phyloP scores from a whole-genome alignment of 2,329 filamentous ascomycete species.

The Aspergillus arachidicola region DNA sequence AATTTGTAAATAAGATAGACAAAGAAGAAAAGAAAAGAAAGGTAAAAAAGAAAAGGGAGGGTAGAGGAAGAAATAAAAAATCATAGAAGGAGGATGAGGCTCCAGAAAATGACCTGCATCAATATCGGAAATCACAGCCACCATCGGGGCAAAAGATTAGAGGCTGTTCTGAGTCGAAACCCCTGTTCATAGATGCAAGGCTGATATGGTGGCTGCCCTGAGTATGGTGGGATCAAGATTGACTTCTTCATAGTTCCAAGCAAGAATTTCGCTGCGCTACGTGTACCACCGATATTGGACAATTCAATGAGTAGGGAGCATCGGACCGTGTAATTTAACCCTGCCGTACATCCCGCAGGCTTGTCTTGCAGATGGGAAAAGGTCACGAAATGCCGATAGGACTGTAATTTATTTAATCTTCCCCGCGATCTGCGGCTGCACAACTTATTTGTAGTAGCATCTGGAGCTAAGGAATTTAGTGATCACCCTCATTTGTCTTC shows the following conservation, averaged over 20 bases:
- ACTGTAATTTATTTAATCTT: neutral
- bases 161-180: neutral
- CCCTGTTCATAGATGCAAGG: neutral
- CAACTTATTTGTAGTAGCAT: neutral
- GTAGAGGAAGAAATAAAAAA: neutral
- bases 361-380: neutral
- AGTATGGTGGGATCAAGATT: neutral
- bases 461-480: neutral
- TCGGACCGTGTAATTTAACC: neutral
- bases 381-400: neutral
- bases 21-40: neutral
- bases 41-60: neutral
- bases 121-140: neutral
- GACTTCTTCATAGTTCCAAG: neutral
- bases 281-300: neutral
- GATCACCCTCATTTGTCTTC: neutral
- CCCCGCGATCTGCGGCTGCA: slow-evolving; percentile 8
- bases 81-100: neutral
- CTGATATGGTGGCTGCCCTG: neutral
- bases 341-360: neutral
- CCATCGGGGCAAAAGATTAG: neutral
- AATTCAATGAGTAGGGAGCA: neutral
- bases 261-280: neutral
- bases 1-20: neutral
- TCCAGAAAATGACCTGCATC: neutral